These are phyloP conservation scores for Vishniacozyma victoriae DNA, from an alignment of 768 basidiomycete species.

Conservation along the genomic window DNA sequence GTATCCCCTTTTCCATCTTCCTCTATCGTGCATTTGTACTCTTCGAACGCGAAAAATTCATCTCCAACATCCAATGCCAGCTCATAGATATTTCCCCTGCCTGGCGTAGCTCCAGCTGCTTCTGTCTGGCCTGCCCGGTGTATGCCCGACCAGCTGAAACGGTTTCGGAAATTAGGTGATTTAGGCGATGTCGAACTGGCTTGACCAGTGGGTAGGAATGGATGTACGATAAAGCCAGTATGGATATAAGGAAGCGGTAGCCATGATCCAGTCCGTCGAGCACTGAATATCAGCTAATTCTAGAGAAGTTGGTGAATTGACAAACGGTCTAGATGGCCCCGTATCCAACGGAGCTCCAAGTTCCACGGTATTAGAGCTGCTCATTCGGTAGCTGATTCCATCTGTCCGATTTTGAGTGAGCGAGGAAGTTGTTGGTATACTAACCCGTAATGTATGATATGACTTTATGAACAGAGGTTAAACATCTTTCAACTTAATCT, in stretches of 20 bases:
- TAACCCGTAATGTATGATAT: too few species aligned
- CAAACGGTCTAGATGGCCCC: too few species aligned
- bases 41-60: conserved; percentile 95
- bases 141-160: conserved; percentile 28
- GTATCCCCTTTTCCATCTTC: conserved; percentile 61
- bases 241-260: conserved; percentile 66
- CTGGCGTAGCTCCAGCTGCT: conserved; percentile 4
- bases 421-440: too few species aligned
- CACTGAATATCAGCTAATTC: too few species aligned
- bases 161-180: conserved; percentile 9
- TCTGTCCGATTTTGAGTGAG: too few species aligned
- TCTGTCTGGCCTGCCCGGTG: conserved; percentile 1
- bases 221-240: conserved; percentile 88
- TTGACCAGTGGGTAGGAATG: conserved; percentile 56
- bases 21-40: conserved; percentile 61
- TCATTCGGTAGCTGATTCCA: too few species aligned
- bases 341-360: too few species aligned
- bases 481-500: too few species aligned
- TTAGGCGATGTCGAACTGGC: conserved; percentile 8
- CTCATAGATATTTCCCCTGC: conserved; percentile 31
- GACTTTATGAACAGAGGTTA: too few species aligned
- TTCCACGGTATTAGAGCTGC: too few species aligned
- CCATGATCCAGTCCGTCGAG: conserved; percentile 48
- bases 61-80: conserved; percentile 80
- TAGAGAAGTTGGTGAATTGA: too few species aligned